phyloP scores from a whole-genome alignment of 257 asterid species.

The Verbascum thapsus region DNA sequence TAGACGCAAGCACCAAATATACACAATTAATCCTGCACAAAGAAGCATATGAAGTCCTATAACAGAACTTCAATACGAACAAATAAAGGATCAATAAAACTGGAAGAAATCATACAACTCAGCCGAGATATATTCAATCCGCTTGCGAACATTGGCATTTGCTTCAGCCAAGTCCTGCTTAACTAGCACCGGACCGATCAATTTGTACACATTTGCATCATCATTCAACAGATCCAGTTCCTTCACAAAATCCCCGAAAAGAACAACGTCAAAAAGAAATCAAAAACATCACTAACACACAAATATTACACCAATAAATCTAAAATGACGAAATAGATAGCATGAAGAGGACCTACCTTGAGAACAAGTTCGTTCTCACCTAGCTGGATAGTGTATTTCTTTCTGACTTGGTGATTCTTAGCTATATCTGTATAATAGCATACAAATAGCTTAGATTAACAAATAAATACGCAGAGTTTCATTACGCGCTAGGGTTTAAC shows the following conservation, averaged over 20 bases:
- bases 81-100: constrained; percentile 20
- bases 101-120: constrained; percentile 73
- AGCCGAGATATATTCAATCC: constrained; percentile 90
- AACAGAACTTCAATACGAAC: too few species aligned
- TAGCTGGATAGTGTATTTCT: constrained; percentile 89
- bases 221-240: constrained; percentile 87
- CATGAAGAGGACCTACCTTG: constrained; percentile 46
- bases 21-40: too few species aligned
- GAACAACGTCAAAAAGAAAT: neutral
- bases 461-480: neutral
- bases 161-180: constrained; percentile 99
- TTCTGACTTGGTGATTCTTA: constrained; percentile 88
- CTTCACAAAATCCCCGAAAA: constrained; percentile 40
- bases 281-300: neutral
- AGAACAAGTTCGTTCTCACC: constrained; percentile 98
- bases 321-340: constrained; percentile 6
- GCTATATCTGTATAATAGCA: constrained; percentile 50
- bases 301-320: constrained; percentile 4
- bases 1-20: too few species aligned
- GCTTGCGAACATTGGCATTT: constrained; percentile 89
- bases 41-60: neutral
- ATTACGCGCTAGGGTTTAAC: constrained; percentile 30
- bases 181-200: constrained; percentile 94
- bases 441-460: constrained; percentile 16
- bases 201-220: constrained; percentile 89